A percentile compares a stretch with the other conserved stretches of the same genome.
phyloP scores from a whole-genome alignment of 768 basidiomycete species.

The Sistotremastrum niveocremeum region DNA sequence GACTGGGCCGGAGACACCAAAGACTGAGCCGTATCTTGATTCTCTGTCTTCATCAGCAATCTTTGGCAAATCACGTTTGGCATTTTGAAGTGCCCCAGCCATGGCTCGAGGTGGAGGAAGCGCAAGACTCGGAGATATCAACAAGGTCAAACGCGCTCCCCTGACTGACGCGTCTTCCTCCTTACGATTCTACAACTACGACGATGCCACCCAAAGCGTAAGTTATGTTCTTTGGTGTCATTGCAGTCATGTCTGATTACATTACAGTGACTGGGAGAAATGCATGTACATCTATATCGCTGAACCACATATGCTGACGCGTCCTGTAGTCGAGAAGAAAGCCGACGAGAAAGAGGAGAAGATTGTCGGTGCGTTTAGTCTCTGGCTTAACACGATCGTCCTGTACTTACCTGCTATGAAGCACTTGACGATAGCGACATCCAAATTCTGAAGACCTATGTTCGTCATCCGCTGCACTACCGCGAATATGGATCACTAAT shows the following conservation, averaged over 20 bases:
- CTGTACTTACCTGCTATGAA: slow-evolving; percentile 18
- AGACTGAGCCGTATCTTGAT: slow-evolving; percentile 76
- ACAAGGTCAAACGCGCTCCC: slow-evolving; percentile 10
- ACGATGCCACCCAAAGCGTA: slow-evolving; percentile 91
- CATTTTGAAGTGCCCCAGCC: slow-evolving; percentile 90
- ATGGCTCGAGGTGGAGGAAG: slow-evolving; percentile 26
- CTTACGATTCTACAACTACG: slow-evolving; percentile 11
- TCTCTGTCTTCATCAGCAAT: slow-evolving; percentile 85
- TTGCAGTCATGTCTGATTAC: background rate
- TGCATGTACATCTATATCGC: slow-evolving; percentile 37
- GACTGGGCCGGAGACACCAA: slow-evolving; percentile 95
- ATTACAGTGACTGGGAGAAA: slow-evolving; percentile 90
- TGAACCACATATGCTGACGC: background rate
- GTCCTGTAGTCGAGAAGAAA: slow-evolving; percentile 63
- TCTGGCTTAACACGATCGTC: background rate
- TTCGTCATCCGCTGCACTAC: slow-evolving; percentile 21
- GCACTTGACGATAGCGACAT: slow-evolving; percentile 97
- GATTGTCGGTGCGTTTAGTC: slow-evolving; percentile 52
- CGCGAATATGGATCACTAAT: slow-evolving; percentile 1
- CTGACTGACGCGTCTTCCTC: slow-evolving; percentile 23
- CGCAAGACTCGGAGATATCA: slow-evolving; percentile 1
- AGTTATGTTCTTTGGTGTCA: slow-evolving; percentile 21
- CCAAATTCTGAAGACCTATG: slow-evolving; percentile 97
- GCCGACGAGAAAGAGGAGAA: slow-evolving; percentile 84
- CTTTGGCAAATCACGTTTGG: slow-evolving; percentile 76